Percentiles rank a stretch among this genome's conserved stretches.
These are phyloP conservation scores for Lotus japonicus DNA, from an alignment of 306 rosid genomes.

Conservation along the genomic window DNA sequence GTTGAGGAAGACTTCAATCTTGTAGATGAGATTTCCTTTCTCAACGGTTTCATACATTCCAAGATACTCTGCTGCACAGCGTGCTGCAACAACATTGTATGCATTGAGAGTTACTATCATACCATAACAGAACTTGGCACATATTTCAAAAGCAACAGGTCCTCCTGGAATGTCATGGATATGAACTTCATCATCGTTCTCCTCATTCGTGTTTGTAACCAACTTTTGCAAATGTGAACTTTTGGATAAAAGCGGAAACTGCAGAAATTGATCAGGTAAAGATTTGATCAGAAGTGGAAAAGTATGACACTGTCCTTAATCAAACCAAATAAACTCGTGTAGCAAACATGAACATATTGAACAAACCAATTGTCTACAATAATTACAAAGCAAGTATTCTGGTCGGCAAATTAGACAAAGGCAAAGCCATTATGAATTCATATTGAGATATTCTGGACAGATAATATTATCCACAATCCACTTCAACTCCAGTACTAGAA, in stretches of 20 bases:
- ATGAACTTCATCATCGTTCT: slow-evolving; percentile 50
- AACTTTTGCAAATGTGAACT: slow-evolving; percentile 76
- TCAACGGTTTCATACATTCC: slow-evolving; percentile 86
- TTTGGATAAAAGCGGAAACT: slow-evolving; percentile 95
- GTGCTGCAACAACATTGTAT: slow-evolving; percentile 84
- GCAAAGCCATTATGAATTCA: not conserved
- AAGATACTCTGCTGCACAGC: slow-evolving; percentile 90
- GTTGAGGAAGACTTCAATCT: slow-evolving; percentile 90
- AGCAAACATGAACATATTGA: not conserved
- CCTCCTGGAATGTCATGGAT: slow-evolving; percentile 90
- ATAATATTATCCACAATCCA: not conserved
- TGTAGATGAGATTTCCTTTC: slow-evolving; percentile 89
- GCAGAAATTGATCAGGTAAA: slow-evolving; percentile 15
- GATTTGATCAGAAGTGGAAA: not conserved
- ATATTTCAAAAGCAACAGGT: slow-evolving; percentile 90
- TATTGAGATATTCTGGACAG: no score
- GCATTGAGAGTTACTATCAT: slow-evolving; percentile 93
- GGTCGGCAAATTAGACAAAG: not conserved
- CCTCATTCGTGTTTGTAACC: slow-evolving; percentile 47
- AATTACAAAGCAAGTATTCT: not conserved
- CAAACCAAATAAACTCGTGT: not conserved
- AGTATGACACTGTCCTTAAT: not conserved
- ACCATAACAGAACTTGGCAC: slow-evolving; percentile 88
- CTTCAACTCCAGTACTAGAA: not conserved
- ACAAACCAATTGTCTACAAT: not conserved